These are phyloP conservation scores for Stromatinia cepivora DNA, from an alignment of 2,329 filamentous ascomycete genomes.

Conservation along the genomic window DNA sequence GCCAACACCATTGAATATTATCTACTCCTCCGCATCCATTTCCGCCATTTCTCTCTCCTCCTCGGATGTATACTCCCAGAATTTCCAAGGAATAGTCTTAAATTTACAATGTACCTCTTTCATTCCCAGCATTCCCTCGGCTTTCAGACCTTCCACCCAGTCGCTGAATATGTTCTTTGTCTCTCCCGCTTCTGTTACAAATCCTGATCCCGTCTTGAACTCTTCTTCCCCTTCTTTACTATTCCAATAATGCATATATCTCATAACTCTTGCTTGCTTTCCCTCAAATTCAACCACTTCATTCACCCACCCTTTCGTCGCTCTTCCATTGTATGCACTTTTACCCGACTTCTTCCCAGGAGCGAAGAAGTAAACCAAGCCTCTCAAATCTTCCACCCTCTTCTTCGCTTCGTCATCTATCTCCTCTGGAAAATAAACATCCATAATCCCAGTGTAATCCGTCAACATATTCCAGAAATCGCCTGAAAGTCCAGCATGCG, in stretches of 20 bases:
- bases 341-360: background rate
- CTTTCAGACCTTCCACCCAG: background rate
- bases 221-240: background rate
- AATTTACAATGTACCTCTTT: background rate
- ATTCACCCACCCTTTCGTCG: background rate
- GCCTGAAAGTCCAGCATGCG: background rate
- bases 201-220: background rate
- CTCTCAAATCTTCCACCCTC: background rate
- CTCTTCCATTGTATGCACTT: constrained; percentile 3
- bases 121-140: constrained; percentile 1
- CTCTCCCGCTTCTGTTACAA: background rate
- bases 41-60: constrained; percentile 7
- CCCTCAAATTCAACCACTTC: background rate
- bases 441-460: background rate
- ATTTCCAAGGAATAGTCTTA: background rate
- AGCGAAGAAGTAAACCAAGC: background rate
- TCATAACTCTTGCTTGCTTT: background rate
- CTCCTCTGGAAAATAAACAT: background rate
- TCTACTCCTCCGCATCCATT: background rate
- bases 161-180: background rate
- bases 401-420: background rate
- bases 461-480: constrained; percentile 11
- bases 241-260: constrained; percentile 1
- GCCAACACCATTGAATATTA: too few relatives aligned
- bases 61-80: background rate